Base-by-base conservation (phyloP, 2,329 filamentous ascomycete species). In the Fusarium dimerum region DNA sequence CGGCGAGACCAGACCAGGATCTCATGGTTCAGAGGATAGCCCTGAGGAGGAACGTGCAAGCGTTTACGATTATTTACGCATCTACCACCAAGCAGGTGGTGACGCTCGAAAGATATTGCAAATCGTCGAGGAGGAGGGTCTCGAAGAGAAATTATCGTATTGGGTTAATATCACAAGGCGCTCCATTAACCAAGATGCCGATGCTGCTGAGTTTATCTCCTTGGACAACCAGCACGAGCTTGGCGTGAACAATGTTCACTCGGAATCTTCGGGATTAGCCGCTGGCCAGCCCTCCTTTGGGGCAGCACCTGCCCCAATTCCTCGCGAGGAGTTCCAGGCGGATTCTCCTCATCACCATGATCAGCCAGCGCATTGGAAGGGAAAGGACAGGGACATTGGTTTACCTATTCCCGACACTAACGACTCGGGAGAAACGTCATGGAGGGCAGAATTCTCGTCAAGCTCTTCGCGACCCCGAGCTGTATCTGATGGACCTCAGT, bases 71-170 rank as follows among this genome's bases (percentile, higher is more conserved):
- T 73, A 71, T 50, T 73, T 80, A 59, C 77, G 75, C 50, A 85
- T 82, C 38, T 86, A 84, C 68, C 76, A 78, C 40, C 80, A 81
- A 50, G 84, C 84, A 1, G 77, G 78, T 41, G 85, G 85, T 5
- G 78, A 88, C 59, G 78, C 79, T 0, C 75, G 81, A 36, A 78
- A 77, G 52, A 83, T 89, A 26, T 59, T 87, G 3, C 73, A 77
- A 40, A 83, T 89, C 18, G 84, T 88, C 32, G 78, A 80, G 39
- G 78, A 83, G 38, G 84, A 88, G 60, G 77, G 80, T 5, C 76
- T 83, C 2, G 76, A 81, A 50, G 80, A 83, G 11, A 79, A 81
- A 45, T 75, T 89, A 34, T 73, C 75, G 11, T 83, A 84, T 66
- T 83, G 85, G 75, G 76, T 87, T 11, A 75, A 78, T 32, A 73